Conservation (phyloP, 495 filamentous ascomycete species). For the Daldinia childiae region DNA sequence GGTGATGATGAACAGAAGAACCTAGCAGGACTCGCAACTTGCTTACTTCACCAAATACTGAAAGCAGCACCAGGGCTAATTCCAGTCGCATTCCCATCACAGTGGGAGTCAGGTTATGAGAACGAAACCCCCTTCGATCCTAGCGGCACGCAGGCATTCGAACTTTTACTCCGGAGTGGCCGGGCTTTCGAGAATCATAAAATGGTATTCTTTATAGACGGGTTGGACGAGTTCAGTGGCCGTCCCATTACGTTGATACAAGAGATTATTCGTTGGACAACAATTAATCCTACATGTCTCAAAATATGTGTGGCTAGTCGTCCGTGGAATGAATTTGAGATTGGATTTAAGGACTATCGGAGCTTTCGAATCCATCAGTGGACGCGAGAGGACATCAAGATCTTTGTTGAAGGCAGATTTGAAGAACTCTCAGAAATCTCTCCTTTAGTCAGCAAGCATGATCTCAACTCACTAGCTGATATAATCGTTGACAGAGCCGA, state of each 20-base stretch:
- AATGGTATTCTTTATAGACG: conserved; percentile 57
- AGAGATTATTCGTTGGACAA: conserved; percentile 17
- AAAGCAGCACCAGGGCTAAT: conserved; percentile 18
- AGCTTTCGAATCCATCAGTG: conserved; percentile 41
- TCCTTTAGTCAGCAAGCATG: not conserved
- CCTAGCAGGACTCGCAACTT: conserved; percentile 20
- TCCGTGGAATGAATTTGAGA: conserved; percentile 27
- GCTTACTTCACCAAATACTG: conserved; percentile 27
- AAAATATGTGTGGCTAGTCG: conserved; percentile 39
- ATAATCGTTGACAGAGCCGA: not conserved
- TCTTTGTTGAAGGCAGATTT: conserved; percentile 4
- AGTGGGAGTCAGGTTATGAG: not conserved
- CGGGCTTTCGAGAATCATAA: not conserved
- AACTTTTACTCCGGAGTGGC: not conserved
- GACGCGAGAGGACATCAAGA: conserved; percentile 41
- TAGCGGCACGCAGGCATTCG: not conserved
- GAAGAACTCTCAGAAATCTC: not conserved
- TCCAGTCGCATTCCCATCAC: conserved; percentile 2
- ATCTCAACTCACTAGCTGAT: not conserved
- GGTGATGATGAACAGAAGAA: conserved; percentile 30
- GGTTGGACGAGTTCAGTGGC: conserved; percentile 56
- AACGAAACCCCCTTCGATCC: not conserved
- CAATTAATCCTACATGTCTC: not conserved
- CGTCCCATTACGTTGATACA: conserved; percentile 18
- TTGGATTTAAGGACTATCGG: conserved; percentile 22